phyloP scores from a whole-genome alignment of 2,329 filamentous ascomycete genomes.

The Fonsecaea pedrosoi region DNA sequence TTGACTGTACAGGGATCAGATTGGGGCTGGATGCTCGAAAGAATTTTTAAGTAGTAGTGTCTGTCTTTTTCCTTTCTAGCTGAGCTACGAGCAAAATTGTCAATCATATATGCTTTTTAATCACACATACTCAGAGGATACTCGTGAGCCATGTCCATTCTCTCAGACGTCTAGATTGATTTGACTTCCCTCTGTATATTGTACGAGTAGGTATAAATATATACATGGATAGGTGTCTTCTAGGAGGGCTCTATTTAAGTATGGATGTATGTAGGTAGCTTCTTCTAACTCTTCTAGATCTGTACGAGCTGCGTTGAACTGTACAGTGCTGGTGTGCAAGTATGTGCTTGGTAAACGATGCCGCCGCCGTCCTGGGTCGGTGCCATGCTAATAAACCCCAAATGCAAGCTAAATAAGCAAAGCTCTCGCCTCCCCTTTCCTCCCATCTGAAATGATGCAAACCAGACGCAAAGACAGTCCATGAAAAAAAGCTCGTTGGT shows the following conservation, averaged over 20 bases:
- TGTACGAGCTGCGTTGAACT: not conserved
- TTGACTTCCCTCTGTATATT: no score
- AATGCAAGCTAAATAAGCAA: not conserved
- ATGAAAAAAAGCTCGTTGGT: not conserved
- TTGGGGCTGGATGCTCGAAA: conserved; percentile 15
- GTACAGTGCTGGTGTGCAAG: no score
- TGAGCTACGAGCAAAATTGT: conserved; percentile 12
- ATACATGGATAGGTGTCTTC: no score
- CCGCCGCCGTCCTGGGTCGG: not conserved
- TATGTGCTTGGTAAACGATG: not conserved
- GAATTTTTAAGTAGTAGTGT: not conserved
- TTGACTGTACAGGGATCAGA: conserved; percentile 14
- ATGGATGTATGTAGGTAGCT: not conserved
- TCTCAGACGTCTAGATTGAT: no score
- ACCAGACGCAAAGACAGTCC: not conserved
- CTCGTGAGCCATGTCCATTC: not conserved
- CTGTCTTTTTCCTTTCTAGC: conserved; percentile 21
- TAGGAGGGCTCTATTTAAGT: no score
- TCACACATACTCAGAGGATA: not conserved
- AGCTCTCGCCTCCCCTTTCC: not conserved
- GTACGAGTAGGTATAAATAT: no score
- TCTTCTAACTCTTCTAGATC: not conserved
- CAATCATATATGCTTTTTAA: conserved; percentile 21
- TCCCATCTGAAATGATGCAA: not conserved
- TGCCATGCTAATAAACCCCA: not conserved